Evolutionary conservation across 108 stramenopile species (phyloP).

Genomic region (Seminavis robusta): DNA sequence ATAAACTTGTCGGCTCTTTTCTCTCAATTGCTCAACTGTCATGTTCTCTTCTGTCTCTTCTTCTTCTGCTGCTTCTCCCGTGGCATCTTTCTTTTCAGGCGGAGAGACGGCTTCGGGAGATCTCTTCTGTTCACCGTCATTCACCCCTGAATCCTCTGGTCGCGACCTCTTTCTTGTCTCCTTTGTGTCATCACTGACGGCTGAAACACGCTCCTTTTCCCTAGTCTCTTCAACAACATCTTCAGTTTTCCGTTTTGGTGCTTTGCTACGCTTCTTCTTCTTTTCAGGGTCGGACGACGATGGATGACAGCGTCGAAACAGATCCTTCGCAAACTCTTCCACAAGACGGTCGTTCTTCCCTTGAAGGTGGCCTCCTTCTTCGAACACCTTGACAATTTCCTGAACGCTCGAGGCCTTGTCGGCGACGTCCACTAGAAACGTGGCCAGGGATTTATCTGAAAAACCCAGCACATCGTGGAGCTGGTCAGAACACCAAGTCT

Average conservation of each 20-base stretch:
- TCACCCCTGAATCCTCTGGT: constrained; percentile 36
- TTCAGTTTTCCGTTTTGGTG: constrained; percentile 3
- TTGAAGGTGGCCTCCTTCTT: constrained; percentile 42
- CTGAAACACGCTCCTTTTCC: background rate
- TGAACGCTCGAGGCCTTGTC: constrained; percentile 15
- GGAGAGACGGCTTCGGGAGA: constrained; percentile 30
- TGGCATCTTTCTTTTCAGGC: constrained; percentile 76
- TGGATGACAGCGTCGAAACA: constrained; percentile 25
- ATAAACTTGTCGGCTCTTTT: constrained; percentile 86
- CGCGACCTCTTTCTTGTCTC: constrained; percentile 5
- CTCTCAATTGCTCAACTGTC: constrained; percentile 69
- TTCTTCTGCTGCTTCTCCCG: constrained; percentile 74
- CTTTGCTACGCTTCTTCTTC: constrained; percentile 10
- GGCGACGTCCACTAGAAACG: constrained; percentile 66
- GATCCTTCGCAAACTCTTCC: constrained; percentile 34
- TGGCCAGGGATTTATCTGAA: constrained; percentile 63
- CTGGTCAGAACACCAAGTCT: constrained; percentile 80
- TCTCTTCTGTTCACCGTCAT: constrained; percentile 50
- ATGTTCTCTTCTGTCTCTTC: constrained; percentile 60
- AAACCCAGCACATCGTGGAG: constrained; percentile 81
- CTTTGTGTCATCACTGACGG: constrained; percentile 7
- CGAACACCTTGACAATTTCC: constrained; percentile 42
- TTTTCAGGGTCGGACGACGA: background rate
- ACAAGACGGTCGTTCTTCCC: constrained; percentile 3
- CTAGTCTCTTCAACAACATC: background rate